phyloP scores from a whole-genome alignment of 176 grass and related monocot genomes.

The Avena insularis region DNA sequence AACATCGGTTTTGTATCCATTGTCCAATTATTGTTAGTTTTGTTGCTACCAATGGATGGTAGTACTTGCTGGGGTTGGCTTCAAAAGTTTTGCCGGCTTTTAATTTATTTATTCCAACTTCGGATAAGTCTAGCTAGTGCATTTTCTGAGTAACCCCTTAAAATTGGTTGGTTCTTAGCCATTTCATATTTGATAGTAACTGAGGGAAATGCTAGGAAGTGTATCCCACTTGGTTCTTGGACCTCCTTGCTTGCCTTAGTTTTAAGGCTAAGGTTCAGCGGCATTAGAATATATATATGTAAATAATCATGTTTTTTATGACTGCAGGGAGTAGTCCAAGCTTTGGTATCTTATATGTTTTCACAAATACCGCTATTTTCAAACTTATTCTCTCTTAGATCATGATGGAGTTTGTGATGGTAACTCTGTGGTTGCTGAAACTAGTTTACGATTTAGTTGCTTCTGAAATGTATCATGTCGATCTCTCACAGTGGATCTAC shows the following conservation, averaged over 20 bases:
- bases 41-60: neutral
- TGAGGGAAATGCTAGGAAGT: neutral
- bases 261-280: neutral
- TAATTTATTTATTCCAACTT: neutral
- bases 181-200: neutral
- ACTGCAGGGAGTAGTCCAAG: too few species aligned
- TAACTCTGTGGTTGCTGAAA: neutral
- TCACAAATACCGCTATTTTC: neutral
- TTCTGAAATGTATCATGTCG: neutral
- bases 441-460: neutral
- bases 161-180: neutral
- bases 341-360: neutral
- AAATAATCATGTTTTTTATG: neutral
- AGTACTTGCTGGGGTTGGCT: neutral
- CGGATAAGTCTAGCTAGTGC: neutral
- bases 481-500: neutral
- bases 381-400: neutral
- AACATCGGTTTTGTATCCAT: neutral
- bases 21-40: neutral
- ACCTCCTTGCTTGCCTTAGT: neutral
- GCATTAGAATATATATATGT: neutral
- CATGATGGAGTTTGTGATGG: neutral
- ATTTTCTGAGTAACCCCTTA: neutral
- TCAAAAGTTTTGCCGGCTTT: neutral
- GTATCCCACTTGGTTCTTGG: conserved; percentile 4